A percentile compares a stretch with the other conserved stretches of the same genome.
Conservation (phyloP, 1,284 basidiomycete species). For the Gymnopus androsaceus region DNA sequence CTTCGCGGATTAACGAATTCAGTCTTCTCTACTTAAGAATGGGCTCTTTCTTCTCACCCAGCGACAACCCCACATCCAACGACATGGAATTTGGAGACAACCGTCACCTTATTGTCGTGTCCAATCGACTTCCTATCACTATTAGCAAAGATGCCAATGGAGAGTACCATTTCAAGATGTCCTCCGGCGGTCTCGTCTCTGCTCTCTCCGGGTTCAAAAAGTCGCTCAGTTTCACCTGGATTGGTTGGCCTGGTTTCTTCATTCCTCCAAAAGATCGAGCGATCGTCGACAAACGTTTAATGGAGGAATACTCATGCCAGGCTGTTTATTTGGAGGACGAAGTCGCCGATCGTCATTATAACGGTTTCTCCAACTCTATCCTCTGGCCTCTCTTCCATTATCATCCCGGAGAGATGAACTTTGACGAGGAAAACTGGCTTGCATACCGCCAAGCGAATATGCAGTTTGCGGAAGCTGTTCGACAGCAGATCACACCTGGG, state of each 20-base stretch:
- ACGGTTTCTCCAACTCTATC: conserved; percentile 98
- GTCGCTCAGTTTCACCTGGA: conserved; percentile 94
- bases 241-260: conserved; percentile 89
- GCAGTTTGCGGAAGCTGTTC: conserved; percentile 89
- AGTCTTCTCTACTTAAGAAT: conserved; percentile 15
- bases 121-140: conserved; percentile 92
- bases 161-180: conserved; percentile 97
- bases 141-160: conserved; percentile 86
- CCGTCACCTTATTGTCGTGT: conserved; percentile 91
- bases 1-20: conserved; percentile 5
- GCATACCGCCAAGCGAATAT: conserved; percentile 97
- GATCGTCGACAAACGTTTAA: conserved; percentile 83
- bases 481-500: conserved; percentile 75
- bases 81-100: conserved; percentile 44
- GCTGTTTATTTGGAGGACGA: conserved; percentile 98
- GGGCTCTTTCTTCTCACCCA: conserved; percentile 27
- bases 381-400: conserved; percentile 99
- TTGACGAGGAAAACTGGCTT: conserved; percentile 97
- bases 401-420: conserved; percentile 99
- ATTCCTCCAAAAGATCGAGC: conserved; percentile 88
- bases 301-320: conserved; percentile 95
- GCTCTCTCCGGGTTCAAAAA: conserved; percentile 96
- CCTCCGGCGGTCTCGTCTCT: conserved; percentile 91
- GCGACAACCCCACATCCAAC: conserved; percentile 28
- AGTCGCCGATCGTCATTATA: conserved; percentile 97